Base-by-base conservation (phyloP, 78 protist species). In the Dictyostelium intermedium region DNA sequence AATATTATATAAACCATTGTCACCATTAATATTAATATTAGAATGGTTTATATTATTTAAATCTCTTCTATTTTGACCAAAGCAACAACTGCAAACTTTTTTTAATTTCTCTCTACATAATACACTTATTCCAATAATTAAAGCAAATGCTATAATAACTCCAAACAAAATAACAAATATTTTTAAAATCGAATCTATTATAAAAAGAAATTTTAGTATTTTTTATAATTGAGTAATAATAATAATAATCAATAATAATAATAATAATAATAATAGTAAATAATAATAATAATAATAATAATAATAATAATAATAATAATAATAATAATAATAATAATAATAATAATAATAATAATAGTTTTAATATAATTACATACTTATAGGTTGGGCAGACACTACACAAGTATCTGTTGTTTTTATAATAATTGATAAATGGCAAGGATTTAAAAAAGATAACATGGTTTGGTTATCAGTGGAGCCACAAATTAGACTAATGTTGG, bases 401-500 rank as follows among this genome's bases (percentile, higher is more conserved):
- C 69, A 47, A 27, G 32, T 7, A 32, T 20, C 20, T 11, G 61
- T 82, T 10, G 60, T 82, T 30, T 39, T 82, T 5, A 82, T 82
- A 60, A 34, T 34, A 3, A 82, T 50, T 56, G 70, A 56, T 39
- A 25, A 60, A 8, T 50, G 47, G 35, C 74, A 35, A 20, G 61
- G 32, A 35, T 39, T 39, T 56, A 60, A 35, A 82, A 35, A 25
- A 34, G 23, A 32, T 7, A 35, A 16, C 20, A 82, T 56, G 5
- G 11, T 82, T 56, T 32, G 16, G 8, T 56, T 60, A 16, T 82
- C 35, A 39, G 18, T 23, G 11, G 43, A 35, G 20, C 63, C 86
- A 60, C 86, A 82, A 23, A 82, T 60, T n/a, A 82, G 35, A 60
- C 74, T 82, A 50, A 79, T 47, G 7, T 30, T 79, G 2, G 84